Evolutionary conservation across 768 basidiomycete genomes (phyloP), one percentile per base, ranked within the genome.

Genomic region (Tephrocybe sp.): DNA sequence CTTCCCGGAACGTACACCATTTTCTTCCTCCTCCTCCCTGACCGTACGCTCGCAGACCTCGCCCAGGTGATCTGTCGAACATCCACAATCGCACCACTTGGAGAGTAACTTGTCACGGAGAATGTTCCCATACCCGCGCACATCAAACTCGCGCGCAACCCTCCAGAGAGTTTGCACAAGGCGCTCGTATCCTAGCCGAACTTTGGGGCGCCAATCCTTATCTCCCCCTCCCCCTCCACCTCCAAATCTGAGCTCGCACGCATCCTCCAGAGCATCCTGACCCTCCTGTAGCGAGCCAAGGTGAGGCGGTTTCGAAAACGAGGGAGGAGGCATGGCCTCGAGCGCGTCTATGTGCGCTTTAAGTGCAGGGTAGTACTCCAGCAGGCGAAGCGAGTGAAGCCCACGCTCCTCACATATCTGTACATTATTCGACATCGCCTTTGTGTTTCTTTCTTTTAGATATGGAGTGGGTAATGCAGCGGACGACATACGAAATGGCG

Each of bases 1-100:
- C 60, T 89, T 89, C 5, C 87, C 87, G 0, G 76, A 66, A 30
- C 83, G 62, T 0, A 79, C 73, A 1, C 81, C 74, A 32, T 71
- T 77, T 49, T 81, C 82, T 56, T 81, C 79, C 57, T 87, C 87
- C 24, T 86, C 86, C 60, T 85, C 81, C 40, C 84, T 64, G 26
- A 87, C 86, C 7, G 84, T 85, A 49, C 75, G 74, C 68, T 88
- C 87, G 54, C 87, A 88, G 13, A 89, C 87, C 62, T 88, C 86
- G 1, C 85, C 83, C 11, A 89, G 69, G 59, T 88, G 86, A 61
- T 87, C 87, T 22, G 87, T 87, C 40, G 86, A 87, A 61, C 87
- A 89, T 1, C 87, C 87, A 65, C 87, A 89, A 51, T 87, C 86
- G 60, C 87, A 89, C 87, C 87, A 89, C 57, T 87, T 88, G 4